A percentile compares a stretch with the other conserved stretches of the same genome.
Conservation (phyloP, 345 rosid genomes). For the Bruguiera gymnorhiza region DNA sequence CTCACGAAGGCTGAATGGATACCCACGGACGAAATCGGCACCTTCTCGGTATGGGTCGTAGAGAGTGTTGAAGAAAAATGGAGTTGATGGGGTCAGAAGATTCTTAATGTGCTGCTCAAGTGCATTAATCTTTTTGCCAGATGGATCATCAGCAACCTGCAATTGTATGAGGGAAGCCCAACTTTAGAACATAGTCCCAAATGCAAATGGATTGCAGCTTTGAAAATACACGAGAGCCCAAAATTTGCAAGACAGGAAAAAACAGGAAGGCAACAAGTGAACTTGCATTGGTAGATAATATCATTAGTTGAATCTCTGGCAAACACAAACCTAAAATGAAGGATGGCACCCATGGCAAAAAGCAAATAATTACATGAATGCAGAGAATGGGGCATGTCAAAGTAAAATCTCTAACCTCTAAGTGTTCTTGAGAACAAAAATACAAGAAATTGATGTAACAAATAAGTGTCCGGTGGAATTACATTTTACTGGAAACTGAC, state of each 20-base stretch:
- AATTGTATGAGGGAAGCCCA: not conserved
- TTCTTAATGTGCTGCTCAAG: slow-evolving; percentile 90
- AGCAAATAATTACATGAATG: not conserved
- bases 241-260: not conserved
- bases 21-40: slow-evolving; percentile 89
- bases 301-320: not conserved
- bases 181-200: not conserved
- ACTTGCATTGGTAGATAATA: not conserved
- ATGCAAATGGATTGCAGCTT: too few species aligned
- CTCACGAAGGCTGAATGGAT: slow-evolving; percentile 91
- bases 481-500: too few species aligned
- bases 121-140: slow-evolving; percentile 80
- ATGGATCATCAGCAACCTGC: slow-evolving; percentile 85
- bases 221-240: not conserved
- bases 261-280: not conserved
- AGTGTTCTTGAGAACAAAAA: not conserved
- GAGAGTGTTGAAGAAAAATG: slow-evolving; percentile 85
- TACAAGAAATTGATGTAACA: not conserved
- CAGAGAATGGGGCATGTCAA: not conserved
- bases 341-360: too few species aligned
- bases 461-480: not conserved
- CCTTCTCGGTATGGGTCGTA: slow-evolving; percentile 84
- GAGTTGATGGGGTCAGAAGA: slow-evolving; percentile 68
- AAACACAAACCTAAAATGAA: not conserved
- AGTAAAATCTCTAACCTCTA: not conserved